A percentile compares a stretch with the other conserved stretches of the same genome.
Evolutionary conservation across 2,329 filamentous ascomycete genomes (phyloP).

Genomic region (Alternaria sp.): DNA sequence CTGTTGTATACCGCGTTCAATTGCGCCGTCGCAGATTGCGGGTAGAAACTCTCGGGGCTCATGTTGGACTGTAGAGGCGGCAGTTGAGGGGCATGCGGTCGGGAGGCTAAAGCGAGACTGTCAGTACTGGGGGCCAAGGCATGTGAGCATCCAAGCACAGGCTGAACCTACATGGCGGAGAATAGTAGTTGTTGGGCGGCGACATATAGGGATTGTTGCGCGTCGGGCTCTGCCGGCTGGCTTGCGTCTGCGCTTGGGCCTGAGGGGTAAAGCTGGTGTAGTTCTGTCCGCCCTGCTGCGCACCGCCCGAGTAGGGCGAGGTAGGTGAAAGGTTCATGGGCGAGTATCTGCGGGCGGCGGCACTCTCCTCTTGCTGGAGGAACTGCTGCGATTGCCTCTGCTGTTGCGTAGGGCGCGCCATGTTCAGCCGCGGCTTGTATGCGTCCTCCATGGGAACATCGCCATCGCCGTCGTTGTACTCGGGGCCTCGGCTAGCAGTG

Average conservation of each 20-base stretch:
- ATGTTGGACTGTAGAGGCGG: slow-evolving; percentile 77
- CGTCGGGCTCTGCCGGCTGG: slow-evolving; percentile 80
- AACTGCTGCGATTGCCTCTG: slow-evolving; percentile 79
- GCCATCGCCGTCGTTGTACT: slow-evolving; percentile 52
- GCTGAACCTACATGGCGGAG: slow-evolving; percentile 60
- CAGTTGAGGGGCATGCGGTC: slow-evolving; percentile 70
- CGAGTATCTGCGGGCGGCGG: slow-evolving; percentile 89
- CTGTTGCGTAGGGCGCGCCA: slow-evolving; percentile 69
- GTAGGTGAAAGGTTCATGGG: slow-evolving; percentile 92
- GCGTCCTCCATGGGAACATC: slow-evolving; percentile 16
- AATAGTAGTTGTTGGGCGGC: slow-evolving; percentile 64
- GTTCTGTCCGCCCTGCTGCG: slow-evolving; percentile 55
- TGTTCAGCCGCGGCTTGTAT: slow-evolving; percentile 14
- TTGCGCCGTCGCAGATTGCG: slow-evolving; percentile 71
- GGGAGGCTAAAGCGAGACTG: slow-evolving; percentile 43
- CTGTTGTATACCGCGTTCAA: slow-evolving; percentile 71
- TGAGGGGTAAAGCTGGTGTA: slow-evolving; percentile 54
- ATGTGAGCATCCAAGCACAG: slow-evolving; percentile 3
- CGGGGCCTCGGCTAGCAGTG: slow-evolving; percentile 37
- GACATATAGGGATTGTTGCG: slow-evolving; percentile 67
- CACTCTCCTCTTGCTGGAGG: slow-evolving; percentile 73
- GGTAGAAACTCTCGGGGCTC: slow-evolving; percentile 72
- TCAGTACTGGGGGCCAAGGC: slow-evolving; percentile 29
- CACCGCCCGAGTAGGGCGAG: slow-evolving; percentile 75
- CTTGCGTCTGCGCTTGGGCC: slow-evolving; percentile 36